Evolutionary conservation across 257 asterid genomes (phyloP).

Genomic region (Eustoma russellianum): DNA sequence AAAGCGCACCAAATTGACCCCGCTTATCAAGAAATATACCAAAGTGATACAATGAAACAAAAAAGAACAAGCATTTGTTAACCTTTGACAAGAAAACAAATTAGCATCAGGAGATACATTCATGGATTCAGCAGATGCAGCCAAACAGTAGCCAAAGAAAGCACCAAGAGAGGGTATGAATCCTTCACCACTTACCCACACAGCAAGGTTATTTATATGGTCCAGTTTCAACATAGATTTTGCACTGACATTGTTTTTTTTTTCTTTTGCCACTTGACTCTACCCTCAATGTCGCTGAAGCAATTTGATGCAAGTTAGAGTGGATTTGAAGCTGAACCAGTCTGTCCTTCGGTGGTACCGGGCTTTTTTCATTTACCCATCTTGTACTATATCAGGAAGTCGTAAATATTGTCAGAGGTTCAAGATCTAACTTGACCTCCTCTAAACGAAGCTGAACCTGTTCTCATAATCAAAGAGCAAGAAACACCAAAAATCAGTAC

Average conservation of each 20-base stretch:
- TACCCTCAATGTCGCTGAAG: slow-evolving; percentile 36
- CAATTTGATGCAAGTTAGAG: not conserved
- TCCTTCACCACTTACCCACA: slow-evolving; percentile 40
- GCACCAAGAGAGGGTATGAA: slow-evolving; percentile 52
- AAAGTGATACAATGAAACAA: no score
- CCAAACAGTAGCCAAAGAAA: slow-evolving; percentile 54
- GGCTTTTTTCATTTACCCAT: slow-evolving; percentile 5
- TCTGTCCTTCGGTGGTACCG: not conserved
- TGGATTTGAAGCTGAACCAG: not conserved
- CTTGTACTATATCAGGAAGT: no score
- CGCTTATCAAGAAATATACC: no score
- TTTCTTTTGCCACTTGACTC: slow-evolving; percentile 45
- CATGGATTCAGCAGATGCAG: slow-evolving; percentile 45
- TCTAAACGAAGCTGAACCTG: no score
- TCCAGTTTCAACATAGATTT: slow-evolving; percentile 62
- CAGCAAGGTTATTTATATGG: slow-evolving; percentile 49
- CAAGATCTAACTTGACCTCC: no score
- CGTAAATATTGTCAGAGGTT: no score
- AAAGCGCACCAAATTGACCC: no score
- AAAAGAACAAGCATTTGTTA: no score
- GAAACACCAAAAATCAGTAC: no score
- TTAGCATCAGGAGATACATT: slow-evolving; percentile 47
- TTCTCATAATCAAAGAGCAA: no score
- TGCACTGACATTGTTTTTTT: slow-evolving; percentile 29
- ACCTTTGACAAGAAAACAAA: slow-evolving; percentile 65